Evolutionary conservation across 108 stramenopile genomes (phyloP).

Genomic region (Conticribra guillardii): DNA sequence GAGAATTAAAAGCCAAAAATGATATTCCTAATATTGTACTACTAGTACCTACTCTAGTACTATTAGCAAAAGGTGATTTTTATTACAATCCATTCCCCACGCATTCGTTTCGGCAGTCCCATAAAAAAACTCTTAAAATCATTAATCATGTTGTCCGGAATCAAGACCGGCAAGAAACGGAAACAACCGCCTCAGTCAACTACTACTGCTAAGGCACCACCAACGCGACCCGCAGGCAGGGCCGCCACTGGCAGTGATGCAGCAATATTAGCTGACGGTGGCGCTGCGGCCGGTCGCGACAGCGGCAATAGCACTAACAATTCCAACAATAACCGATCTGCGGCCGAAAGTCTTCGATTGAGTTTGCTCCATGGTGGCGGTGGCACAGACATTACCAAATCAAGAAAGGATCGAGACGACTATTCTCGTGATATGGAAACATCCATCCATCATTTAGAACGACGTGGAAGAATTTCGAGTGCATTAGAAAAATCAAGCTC

Average conservation of each 20-base stretch:
- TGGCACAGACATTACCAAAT: neutral
- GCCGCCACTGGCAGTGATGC: conserved; percentile 1
- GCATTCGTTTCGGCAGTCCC: too few species aligned
- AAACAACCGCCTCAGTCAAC: too few species aligned
- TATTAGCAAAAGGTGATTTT: too few species aligned
- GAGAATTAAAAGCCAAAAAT: too few species aligned
- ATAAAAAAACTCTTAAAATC: too few species aligned
- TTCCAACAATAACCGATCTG: conserved; percentile 47
- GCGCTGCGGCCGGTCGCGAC: conserved; percentile 1
- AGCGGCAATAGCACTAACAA: neutral
- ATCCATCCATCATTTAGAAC: conserved; percentile 15
- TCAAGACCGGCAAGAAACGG: conserved; percentile 69
- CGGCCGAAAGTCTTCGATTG: conserved; percentile 57
- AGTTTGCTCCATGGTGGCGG: conserved; percentile 29
- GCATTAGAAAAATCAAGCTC: too few species aligned
- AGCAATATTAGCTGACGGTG: conserved; percentile 2
- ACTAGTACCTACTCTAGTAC: too few species aligned
- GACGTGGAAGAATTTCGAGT: conserved; percentile 34
- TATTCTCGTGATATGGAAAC: too few species aligned
- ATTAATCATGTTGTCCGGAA: conserved; percentile 69
- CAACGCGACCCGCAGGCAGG: conserved; percentile 29
- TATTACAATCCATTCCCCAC: too few species aligned
- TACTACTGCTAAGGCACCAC: too few species aligned
- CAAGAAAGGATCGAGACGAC: neutral
- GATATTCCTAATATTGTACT: too few species aligned